phyloP scores from a whole-genome alignment of 2,329 filamentous ascomycete genomes.

The Chaetothyriales sp. region DNA sequence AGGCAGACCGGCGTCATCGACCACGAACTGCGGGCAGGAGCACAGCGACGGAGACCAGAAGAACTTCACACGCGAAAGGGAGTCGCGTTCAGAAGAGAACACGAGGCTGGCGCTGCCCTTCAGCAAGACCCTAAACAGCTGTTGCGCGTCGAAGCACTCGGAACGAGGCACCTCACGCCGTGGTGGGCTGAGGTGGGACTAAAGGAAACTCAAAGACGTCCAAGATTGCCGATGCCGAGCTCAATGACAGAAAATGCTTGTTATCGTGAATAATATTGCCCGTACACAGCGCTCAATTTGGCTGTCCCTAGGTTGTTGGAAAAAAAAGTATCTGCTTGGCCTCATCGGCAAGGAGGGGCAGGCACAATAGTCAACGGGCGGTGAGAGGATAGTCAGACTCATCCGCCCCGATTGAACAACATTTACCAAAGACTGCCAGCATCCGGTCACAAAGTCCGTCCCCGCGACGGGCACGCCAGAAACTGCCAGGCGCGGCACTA shows the following conservation, averaged over 20 bases:
- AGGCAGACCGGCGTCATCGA: background rate
- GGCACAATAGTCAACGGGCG: no score
- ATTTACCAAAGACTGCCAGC: no score
- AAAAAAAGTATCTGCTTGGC: no score
- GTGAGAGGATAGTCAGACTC: no score
- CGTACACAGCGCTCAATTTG: background rate
- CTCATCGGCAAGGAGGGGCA: no score
- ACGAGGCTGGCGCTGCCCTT: background rate
- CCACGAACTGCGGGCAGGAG: background rate
- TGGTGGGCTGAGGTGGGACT: background rate
- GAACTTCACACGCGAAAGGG: background rate
- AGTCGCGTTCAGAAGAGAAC: slow-evolving; percentile 1
- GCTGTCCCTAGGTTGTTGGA: no score
- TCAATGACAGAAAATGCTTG: slow-evolving; percentile 1
- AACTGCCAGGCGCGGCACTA: no score
- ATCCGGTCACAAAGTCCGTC: no score
- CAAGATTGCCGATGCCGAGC: slow-evolving; percentile 1
- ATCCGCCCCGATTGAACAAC: no score
- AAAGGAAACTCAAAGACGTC: background rate
- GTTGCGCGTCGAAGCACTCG: background rate
- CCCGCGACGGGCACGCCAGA: no score
- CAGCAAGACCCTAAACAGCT: background rate
- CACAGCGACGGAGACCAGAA: background rate
- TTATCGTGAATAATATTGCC: background rate
- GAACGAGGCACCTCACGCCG: background rate